Base-by-base conservation (phyloP, 139 green algal species). In the Desmodesmus armatus region DNA sequence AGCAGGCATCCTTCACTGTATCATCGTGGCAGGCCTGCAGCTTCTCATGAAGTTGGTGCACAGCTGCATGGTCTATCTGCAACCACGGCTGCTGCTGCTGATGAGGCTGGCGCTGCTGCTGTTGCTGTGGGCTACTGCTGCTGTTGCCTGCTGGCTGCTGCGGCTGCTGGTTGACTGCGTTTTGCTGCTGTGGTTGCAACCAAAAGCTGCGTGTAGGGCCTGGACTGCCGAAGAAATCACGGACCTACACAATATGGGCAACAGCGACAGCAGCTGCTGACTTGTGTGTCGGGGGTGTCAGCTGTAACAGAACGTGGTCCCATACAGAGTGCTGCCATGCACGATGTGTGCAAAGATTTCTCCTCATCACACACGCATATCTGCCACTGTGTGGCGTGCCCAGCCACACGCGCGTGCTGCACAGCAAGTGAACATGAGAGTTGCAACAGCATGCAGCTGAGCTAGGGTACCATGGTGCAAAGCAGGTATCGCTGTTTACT, bases 141-240 rank as follows among this genome's bases (percentile, higher is more conserved):
- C 29, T 65, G 41, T 29, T 55, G 29, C 19, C 27, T 62, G 78
- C 60, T 25, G 53, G 37, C 78, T 66, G 71, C 71, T 82, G 82
- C 49, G 76, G 53, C n/a, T 82, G 33, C 25, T 44, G 58, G 21
- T 33, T 25, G 33, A 47, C 5, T 62, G 15, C 13, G 7, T 85
- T 60, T 19, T 37, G 13, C 62, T 43, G 44, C 58, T 47, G 66
- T 27, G 33, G 39, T 3, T 23, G 37, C 0, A 53, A 77, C 88
- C 88, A 92, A 72, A 92, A 92, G 27, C 67, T 1, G 88, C 82
- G 15, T 89, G 80, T 9, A 92, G 55, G 0, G 78, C 85, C 85
- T 9, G 82, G 55, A 66, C 33, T 89, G 60, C 82, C 69, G 55
- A 92, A 92, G 66, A 92, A 88, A 37, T 49, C 53, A 15, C 75